phyloP scores from a whole-genome alignment of 345 rosid species.

The Gynandropsis gynandra region DNA sequence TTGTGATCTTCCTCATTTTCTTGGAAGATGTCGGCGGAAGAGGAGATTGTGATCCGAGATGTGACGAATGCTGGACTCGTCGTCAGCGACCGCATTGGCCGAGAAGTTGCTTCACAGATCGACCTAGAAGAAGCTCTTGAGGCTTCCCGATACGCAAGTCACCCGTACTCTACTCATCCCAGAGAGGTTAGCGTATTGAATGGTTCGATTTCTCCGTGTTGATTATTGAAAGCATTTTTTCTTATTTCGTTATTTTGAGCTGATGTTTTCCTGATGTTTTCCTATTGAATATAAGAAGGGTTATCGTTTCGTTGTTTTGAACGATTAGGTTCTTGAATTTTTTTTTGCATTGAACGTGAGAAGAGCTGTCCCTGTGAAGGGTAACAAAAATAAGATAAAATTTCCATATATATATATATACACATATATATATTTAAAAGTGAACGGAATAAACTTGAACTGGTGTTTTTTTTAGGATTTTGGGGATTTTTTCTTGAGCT shows the following conservation, averaged over 20 bases:
- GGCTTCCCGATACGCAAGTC: conserved; percentile 89
- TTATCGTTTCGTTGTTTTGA: too few species aligned
- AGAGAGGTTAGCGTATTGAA: conserved; percentile 50
- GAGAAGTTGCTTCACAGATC: conserved; percentile 70
- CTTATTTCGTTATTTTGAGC: conserved; percentile 3
- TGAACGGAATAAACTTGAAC: not conserved
- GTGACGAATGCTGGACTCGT: conserved; percentile 71
- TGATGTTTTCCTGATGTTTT: conserved; percentile 8
- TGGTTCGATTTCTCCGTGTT: not conserved
- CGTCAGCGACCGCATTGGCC: conserved; percentile 72
- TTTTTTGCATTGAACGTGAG: too few species aligned
- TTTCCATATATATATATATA: too few species aligned
- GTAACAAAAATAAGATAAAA: too few species aligned
- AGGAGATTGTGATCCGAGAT: conserved; percentile 78
- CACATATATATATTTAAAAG: too few species aligned
- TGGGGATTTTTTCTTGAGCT: too few species aligned
- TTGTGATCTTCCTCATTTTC: not conserved
- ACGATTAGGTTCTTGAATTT: too few species aligned
- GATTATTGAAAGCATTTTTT: conserved; percentile 14
- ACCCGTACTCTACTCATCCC: conserved; percentile 83
- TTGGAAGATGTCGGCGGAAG: conserved; percentile 57
- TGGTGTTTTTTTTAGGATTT: conserved; percentile 2
- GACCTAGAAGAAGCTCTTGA: conserved; percentile 91
- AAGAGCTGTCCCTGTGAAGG: too few species aligned
- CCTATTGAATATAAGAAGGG: not conserved